Conservation (phyloP, 106 monocot species). For the Posidonia australis region DNA sequence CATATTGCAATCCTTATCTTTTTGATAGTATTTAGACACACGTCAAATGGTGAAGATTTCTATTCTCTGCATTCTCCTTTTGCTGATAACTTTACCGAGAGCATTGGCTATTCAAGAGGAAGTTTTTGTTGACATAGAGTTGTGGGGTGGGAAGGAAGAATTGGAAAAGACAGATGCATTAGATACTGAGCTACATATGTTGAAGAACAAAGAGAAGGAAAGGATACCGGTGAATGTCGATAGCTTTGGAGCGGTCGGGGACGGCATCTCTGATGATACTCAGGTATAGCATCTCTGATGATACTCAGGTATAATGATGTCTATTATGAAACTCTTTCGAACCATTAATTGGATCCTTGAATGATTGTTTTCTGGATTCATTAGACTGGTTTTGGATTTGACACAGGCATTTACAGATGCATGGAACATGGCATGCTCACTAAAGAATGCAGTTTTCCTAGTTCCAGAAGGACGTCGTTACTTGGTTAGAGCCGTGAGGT, state of each 20-base stretch:
- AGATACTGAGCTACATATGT: conserved; percentile 1
- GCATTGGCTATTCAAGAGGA: not conserved
- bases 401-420: conserved; percentile 65
- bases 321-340: not conserved
- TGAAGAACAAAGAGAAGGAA: conserved; percentile 18
- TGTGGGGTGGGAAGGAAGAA: conserved; percentile 5
- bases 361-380: not conserved
- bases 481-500: conserved; percentile 48
- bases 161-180: not conserved
- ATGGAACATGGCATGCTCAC: conserved; percentile 67
- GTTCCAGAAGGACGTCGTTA: conserved; percentile 51
- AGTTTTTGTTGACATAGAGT: conserved; percentile 4
- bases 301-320: conserved; percentile 43
- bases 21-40: not conserved
- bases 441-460: conserved; percentile 61
- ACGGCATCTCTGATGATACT: conserved; percentile 84
- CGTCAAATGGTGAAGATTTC: conserved; percentile 3
- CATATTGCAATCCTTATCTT: not conserved
- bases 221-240: conserved; percentile 76
- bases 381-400: not conserved
- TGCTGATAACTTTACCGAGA: not conserved
- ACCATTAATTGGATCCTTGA: not conserved
- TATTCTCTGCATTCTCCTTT: conserved; percentile 4
- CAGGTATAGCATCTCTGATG: too few relatives aligned
- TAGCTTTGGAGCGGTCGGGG: conserved; percentile 85